Base-by-base conservation (phyloP, 805 yeast species). In the Monosporozyma siamensis region DNA sequence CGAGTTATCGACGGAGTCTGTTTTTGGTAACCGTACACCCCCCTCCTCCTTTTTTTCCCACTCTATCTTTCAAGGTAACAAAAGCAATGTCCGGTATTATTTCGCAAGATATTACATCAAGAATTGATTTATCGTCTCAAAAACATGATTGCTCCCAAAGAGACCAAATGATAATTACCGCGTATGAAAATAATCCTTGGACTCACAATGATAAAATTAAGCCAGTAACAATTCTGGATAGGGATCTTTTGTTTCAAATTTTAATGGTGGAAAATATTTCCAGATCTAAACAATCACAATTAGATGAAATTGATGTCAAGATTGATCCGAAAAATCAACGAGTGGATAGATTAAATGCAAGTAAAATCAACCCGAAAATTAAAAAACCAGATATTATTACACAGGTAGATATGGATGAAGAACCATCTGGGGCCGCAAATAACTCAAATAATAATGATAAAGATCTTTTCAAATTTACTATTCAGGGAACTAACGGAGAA, bases 251-350 rank as follows among this genome's bases (percentile, higher is more conserved):
- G 8, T 80, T 80, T 58, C 78, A 77, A 54, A 71, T 83, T 1
- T 65, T 79, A 1, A 73, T 73, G 48, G 54, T 80, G 1, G 70
- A 69, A 49, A 78, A 81, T 59, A 64, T 75, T 1, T 65, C 79
- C 6, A 66, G 59, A 24, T 75, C 87, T 0, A 62, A 65, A 17
- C 54, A 74, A 17, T 59, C 66, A n/a, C 77, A 75, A 48, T 52
- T 79, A 3, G 90, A 82, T 47, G 72, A 69, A 5, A 64, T 82
- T 58, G 63, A 63, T 18, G 70, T 70, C 26, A 59, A 64, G 40
- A 61, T 72, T n/a, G 78, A 81, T 51, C 76, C 78, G 2, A 77
- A 74, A 47, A 69, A 67, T n/a, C 78, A 74, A 3, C 74, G 74
- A 12, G 77, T 75, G 2, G 90, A 81, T 57, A 60, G 80, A 21